Evolutionary conservation across 495 filamentous ascomycete species (phyloP), one percentile per base, ranked within the genome.

Genomic region (Aspergillus egyptiacus): DNA sequence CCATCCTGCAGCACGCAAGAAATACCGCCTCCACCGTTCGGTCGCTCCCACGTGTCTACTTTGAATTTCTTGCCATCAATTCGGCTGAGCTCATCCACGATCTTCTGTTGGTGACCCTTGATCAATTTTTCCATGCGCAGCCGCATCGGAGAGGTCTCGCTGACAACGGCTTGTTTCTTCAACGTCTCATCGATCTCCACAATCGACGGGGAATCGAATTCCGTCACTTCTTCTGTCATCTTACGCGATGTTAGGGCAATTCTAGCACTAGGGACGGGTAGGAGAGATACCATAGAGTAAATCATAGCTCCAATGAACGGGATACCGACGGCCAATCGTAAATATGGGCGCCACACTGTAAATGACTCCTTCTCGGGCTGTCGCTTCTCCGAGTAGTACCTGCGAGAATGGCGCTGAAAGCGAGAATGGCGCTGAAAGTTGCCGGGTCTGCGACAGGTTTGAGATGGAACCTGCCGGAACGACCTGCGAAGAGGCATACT

Each of bases 51-150:
- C 28, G 81, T 84, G 69, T 99, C 93, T 25, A 81, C 69, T 34
- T 74, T 72, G 70, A 99, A 99, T 48, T 78, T 76, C 46, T 78
- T 80, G 32, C 89, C 87, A 63, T 99, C 93, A 24, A 96, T 71
- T 50, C 79, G 74, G 62, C 91, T 83, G 3, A 98, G 77, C 23
- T 83, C 87, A 28, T 74, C 66, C 2, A 96, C 85, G 46, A 97
- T 97, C 44, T 85, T 80, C 50, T 83, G 77, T 62, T 99, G 93
- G 55, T 96, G 85, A 46, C 86, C 78, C 64, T 93, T 93, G 64
- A 97, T 90, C 64, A 97, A 86, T 49, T 84, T 78, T 67, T 97
- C 94, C 93, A 97, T 97, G 31, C 91, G 88, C 33, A 96, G 75
- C 36, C 94, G 91, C 94, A 99, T 99, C 0, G 94, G 90, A 7